Conservation (phyloP, 2,329 filamentous ascomycete species). For the Trichoderma sp. region DNA sequence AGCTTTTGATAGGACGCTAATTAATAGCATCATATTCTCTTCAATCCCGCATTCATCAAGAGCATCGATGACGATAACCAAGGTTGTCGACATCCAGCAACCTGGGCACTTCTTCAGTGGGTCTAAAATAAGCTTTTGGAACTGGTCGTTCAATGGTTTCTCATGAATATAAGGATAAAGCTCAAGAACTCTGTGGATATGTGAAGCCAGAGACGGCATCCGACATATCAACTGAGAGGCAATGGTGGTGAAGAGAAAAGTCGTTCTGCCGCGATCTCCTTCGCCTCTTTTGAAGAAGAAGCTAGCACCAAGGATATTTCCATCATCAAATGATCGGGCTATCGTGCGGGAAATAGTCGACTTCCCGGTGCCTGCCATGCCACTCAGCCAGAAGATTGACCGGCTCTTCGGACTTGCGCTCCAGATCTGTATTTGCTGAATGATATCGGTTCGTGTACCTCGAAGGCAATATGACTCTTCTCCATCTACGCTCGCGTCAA, state of each 20-base stretch:
- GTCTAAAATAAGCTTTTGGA: slow-evolving; percentile 38
- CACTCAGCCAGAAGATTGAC: slow-evolving; percentile 37
- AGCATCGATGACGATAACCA: slow-evolving; percentile 37
- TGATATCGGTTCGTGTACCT: slow-evolving; percentile 33
- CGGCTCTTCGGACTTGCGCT: slow-evolving; percentile 22
- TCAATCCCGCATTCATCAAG: slow-evolving; percentile 30
- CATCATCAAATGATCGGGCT: slow-evolving; percentile 12
- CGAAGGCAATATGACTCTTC: slow-evolving; percentile 33
- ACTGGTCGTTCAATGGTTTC: slow-evolving; percentile 37
- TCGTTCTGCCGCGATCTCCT: slow-evolving; percentile 34
- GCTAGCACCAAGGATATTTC: slow-evolving; percentile 31
- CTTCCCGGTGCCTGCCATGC: slow-evolving; percentile 40
- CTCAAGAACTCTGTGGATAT: slow-evolving; percentile 32
- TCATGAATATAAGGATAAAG: slow-evolving; percentile 28
- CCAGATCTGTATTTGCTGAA: slow-evolving; percentile 29
- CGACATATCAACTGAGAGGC: slow-evolving; percentile 31
- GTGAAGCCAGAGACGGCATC: slow-evolving; percentile 29
- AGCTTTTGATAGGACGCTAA: slow-evolving; percentile 24
- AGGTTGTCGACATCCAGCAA: neutral
- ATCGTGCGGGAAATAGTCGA: slow-evolving; percentile 38
- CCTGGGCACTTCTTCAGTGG: slow-evolving; percentile 28
- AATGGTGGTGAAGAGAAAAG: slow-evolving; percentile 41
- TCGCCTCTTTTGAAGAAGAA: slow-evolving; percentile 47
- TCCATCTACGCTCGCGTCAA: slow-evolving; percentile 31
- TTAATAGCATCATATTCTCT: slow-evolving; percentile 31